Evolutionary conservation across 1,139 yeast species (phyloP).

Genomic region (Suhomyces bribrorum): DNA sequence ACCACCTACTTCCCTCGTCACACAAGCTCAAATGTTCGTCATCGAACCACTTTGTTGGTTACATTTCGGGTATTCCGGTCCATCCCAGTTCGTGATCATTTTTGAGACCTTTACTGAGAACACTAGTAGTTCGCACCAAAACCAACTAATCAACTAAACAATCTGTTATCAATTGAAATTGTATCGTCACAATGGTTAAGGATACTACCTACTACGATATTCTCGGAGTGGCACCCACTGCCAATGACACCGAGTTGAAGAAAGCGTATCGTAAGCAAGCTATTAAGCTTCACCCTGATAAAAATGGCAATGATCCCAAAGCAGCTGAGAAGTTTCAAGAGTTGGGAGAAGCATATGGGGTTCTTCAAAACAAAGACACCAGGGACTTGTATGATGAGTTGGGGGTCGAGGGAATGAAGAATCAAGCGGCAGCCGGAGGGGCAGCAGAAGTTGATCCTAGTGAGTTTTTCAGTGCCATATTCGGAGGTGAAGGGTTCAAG

Average conservation of each 20-base stretch:
- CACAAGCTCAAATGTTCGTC: too few relatives aligned
- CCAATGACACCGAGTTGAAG: constrained; percentile 26
- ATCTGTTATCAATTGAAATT: not conserved
- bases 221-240: constrained; percentile 22
- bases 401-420: constrained; percentile 46
- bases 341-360: constrained; percentile 46
- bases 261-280: constrained; percentile 31
- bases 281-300: constrained; percentile 30
- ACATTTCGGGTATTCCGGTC: too few relatives aligned
- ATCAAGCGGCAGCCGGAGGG: constrained; percentile 22
- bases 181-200: constrained; percentile 24
- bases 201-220: constrained; percentile 28
- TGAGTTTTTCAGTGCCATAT: constrained; percentile 70
- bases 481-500: constrained; percentile 85
- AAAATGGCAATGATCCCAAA: constrained; percentile 28
- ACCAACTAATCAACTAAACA: too few relatives aligned
- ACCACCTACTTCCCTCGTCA: too few relatives aligned
- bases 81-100: too few relatives aligned
- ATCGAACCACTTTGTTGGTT: too few relatives aligned
- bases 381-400: constrained; percentile 45
- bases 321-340: constrained; percentile 32
- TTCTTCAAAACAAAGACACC: constrained; percentile 38
- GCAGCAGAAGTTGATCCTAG: constrained; percentile 49
- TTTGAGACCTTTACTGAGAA: too few relatives aligned
- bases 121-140: too few relatives aligned